Evolutionary conservation across 1,284 basidiomycete genomes (phyloP), one percentile per base, ranked within the genome.

Genomic region (Coniferiporia sulphurascens): DNA sequence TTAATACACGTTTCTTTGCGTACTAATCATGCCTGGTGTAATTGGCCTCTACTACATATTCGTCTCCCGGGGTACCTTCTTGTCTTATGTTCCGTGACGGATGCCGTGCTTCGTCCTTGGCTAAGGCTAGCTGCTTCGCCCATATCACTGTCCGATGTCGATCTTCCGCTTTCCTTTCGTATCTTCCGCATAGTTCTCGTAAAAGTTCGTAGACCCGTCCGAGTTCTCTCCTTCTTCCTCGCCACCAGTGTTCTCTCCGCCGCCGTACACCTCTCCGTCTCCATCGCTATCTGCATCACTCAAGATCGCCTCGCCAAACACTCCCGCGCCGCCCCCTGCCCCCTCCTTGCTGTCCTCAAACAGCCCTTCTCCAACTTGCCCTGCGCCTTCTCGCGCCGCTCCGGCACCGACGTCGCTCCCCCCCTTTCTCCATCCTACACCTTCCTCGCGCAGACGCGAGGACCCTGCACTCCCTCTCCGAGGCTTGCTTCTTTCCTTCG

Each of bases 101-200:
- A n/a, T 6, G 19, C 15, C 49, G 22, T 22, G 49, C 22, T 32
- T 36, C 19, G 38, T 10, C 12, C 9, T 38, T 41, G 36, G 35
- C 21, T 34, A 12, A 21, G 34, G 10, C n/a, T 15, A 38, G 19
- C 38, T 41, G 7, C 38, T 12, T 8, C 15, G 38, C 27, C 15
- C 22, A 50, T 10, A 36, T 50, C 55, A 36, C 46, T 35, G 44
- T 38, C 53, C 55, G 38, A 56, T 44, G 21, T 62, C 59, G n/a
- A 63, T 27, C 63, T 68, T 69, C 64, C 83, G 78, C 75, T 89
- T 89, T 32, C 86, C 87, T 68, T 81, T 83, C 56, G 89, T 91
- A 67, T 90, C 89, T 73, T 91, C 89, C 17, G 89, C 89, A 68
- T 89, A 91, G 68, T 91, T 91, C 76, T 92, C 89, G 65, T 91